Base-by-base conservation (phyloP, 2,329 filamentous ascomycete species). In the Calonectria honghensis region DNA sequence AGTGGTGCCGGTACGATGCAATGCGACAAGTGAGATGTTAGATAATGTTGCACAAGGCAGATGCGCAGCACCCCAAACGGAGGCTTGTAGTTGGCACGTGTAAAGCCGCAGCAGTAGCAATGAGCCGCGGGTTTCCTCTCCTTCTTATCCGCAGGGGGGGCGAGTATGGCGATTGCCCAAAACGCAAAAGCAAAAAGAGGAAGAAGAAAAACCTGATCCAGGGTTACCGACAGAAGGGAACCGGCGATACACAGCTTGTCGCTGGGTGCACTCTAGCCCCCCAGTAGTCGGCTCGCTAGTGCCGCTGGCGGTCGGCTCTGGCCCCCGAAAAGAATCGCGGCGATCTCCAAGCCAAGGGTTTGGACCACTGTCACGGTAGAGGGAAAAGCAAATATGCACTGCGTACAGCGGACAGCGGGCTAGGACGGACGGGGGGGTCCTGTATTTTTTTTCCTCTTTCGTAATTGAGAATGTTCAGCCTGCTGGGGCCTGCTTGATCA, bases 351-450 rank as follows among this genome's bases (percentile, higher is more conserved):
- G 69, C 41, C 41, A 18, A 45, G 41, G 57, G 64, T 72, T 65
- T 65, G 68, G 65, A 54, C 73, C 66, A 39, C 68, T 69, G 45
- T 50, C 50, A 70, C 72, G 50, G 71, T 59, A 74, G 72, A 76
- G 75, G 52, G 76, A 66, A 75, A 72, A 69, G 54, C 70, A 48
- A 69, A 31, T 37, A 66, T 50, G 72, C 73, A 50, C 13, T 11
- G 72, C 61, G 54, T 59, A 20, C 13, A 1, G 72, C 61, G 54
- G 65, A 20, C 27, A 41, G 29, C 14, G 29, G 50, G 31, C 52
- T 51, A 52, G 27, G 41, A 31, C 27, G 41, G 59, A 41, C n/a
- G 61, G 51, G 24, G 24, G 48, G 41, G 31, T 29, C 65, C n/a
- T 24, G 65, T 57, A 16, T 20, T n/a, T 51, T n/a, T 51, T n/a